Evolutionary conservation across 345 rosid species (phyloP).

Genomic region (Rhizophora apiculata): DNA sequence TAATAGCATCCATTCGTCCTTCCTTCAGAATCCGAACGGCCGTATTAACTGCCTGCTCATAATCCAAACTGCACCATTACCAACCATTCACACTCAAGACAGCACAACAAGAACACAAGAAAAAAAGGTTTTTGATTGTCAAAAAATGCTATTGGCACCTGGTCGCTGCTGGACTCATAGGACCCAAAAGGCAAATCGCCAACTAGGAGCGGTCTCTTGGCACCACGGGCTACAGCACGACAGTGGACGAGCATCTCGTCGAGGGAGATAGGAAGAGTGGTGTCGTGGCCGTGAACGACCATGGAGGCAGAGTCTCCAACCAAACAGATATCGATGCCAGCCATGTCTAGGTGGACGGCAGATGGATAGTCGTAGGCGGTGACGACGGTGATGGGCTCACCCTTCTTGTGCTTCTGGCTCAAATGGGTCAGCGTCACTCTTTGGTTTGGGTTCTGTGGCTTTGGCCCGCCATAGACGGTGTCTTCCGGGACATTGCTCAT

Average conservation of each 20-base stretch:
- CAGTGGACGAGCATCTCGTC: conserved; percentile 95
- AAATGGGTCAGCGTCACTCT: conserved; percentile 60
- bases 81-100: not conserved
- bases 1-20: conserved; percentile 94
- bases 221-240: conserved; percentile 87
- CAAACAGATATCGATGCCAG: conserved; percentile 77
- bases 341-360: conserved; percentile 74
- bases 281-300: conserved; percentile 96
- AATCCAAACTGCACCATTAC: conserved; percentile 29
- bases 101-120: not conserved
- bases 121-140: not conserved
- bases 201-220: conserved; percentile 68
- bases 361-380: conserved; percentile 91
- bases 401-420: conserved; percentile 58
- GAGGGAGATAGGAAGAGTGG: conserved; percentile 84
- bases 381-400: conserved; percentile 69
- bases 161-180: conserved; percentile 64
- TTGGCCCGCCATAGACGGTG: conserved; percentile 80
- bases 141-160: conserved; percentile 34
- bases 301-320: conserved; percentile 94
- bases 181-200: conserved; percentile 93
- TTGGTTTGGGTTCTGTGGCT: conserved; percentile 51
- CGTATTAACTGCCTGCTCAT: conserved; percentile 79
- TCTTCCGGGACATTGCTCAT: conserved; percentile 80
- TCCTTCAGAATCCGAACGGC: conserved; percentile 78